Conservation (phyloP, 2,329 filamentous ascomycete genomes). For the Sphaerulina populicola region DNA sequence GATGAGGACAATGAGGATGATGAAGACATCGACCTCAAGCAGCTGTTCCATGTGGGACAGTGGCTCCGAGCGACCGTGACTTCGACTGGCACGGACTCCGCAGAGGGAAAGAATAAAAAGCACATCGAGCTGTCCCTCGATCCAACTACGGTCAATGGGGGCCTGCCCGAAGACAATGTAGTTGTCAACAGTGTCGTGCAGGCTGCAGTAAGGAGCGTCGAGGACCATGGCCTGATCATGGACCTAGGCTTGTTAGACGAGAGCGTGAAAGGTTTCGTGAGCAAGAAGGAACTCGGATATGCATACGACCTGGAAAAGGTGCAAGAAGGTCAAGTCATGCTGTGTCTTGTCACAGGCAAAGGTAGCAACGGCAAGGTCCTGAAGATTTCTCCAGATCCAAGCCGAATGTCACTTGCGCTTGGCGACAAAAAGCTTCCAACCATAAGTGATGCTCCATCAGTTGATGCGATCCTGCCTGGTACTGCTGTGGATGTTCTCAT, state of each 20-base stretch:
- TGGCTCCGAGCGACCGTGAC: conserved; percentile 78
- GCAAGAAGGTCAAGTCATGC: conserved; percentile 72
- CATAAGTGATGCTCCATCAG: conserved; percentile 69
- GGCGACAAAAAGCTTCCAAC: conserved; percentile 22
- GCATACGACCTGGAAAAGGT: conserved; percentile 58
- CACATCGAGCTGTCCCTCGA: conserved; percentile 81
- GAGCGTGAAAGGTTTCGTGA: conserved; percentile 70
- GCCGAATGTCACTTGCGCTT: conserved; percentile 27
- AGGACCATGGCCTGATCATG: conserved; percentile 93
- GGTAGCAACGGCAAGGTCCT: conserved; percentile 71
- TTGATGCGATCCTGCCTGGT: conserved; percentile 84
- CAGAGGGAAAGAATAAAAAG: conserved; percentile 58
- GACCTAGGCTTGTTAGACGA: conserved; percentile 67
- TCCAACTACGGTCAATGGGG: conserved; percentile 68
- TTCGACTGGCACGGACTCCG: conserved; percentile 63
- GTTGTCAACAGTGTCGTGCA: conserved; percentile 71
- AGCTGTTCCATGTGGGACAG: conserved; percentile 74
- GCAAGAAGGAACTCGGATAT: conserved; percentile 69
- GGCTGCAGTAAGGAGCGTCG: conserved; percentile 81
- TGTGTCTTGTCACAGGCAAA: conserved; percentile 71
- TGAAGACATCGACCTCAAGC: conserved; percentile 59
- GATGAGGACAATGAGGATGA: conserved; percentile 49
- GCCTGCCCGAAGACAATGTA: conserved; percentile 63
- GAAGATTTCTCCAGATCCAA: conserved; percentile 70
- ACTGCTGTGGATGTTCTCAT: conserved; percentile 81